These are phyloP conservation scores for Emericellopsis terricola DNA, from an alignment of 495 filamentous ascomycete species.

Conservation along the genomic window DNA sequence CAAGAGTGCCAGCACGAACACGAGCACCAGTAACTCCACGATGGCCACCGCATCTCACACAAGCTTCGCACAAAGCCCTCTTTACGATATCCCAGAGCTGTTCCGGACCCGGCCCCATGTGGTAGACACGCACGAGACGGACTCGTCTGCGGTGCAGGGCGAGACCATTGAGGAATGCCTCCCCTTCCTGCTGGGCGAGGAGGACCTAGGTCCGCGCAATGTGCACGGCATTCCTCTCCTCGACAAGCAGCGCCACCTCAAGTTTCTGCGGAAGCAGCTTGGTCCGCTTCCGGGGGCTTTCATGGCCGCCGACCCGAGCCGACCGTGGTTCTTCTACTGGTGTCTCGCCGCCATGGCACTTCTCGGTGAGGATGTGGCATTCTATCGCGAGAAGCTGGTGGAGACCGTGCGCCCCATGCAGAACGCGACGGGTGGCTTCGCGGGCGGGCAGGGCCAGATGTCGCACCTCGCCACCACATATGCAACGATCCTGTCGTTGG, in stretches of 20 bases:
- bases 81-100: conserved; percentile 1
- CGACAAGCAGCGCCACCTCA: conserved; percentile 47
- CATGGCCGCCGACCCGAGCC: conserved; percentile 55
- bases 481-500: conserved; percentile 58
- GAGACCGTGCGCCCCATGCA: conserved; percentile 62
- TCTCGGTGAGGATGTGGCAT: conserved; percentile 56
- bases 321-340: conserved; percentile 95
- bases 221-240: conserved; percentile 54
- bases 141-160: conserved; percentile 47
- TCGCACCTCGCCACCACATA: conserved; percentile 83
- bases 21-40: background rate
- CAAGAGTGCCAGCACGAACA: too few species aligned
- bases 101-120: background rate
- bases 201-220: conserved; percentile 32
- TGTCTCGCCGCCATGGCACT: conserved; percentile 50
- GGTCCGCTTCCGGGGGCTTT: conserved; percentile 44
- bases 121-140: conserved; percentile 53
- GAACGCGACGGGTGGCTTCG: conserved; percentile 73
- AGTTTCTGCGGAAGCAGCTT: conserved; percentile 54
- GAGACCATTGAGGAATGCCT: conserved; percentile 50
- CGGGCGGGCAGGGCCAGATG: conserved; percentile 78
- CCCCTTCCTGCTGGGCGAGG: conserved; percentile 41
- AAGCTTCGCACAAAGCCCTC: background rate
- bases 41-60: background rate
- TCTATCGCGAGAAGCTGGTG: conserved; percentile 48